These are phyloP conservation scores for Picea sitchensis DNA, from an alignment of 75 land plant species.

Conservation along the genomic window DNA sequence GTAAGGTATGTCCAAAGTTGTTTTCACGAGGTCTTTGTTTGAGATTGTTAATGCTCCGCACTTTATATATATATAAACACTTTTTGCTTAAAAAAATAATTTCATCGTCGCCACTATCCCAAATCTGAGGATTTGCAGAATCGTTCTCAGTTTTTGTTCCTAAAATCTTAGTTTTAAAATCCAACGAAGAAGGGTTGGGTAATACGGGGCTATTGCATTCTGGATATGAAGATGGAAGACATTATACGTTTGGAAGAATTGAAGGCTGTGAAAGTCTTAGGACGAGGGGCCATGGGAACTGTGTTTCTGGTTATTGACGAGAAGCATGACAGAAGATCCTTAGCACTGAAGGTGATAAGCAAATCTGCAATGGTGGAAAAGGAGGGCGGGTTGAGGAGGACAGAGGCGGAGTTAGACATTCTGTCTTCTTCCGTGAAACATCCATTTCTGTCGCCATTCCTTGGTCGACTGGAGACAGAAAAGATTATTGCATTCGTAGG, in stretches of 20 bases:
- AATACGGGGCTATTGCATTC: neutral
- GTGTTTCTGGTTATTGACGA: conserved; percentile 3
- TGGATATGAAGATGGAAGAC: neutral
- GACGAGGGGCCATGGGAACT: conserved; percentile 8
- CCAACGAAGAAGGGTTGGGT: neutral
- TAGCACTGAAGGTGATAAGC: neutral
- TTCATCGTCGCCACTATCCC: too few relatives aligned
- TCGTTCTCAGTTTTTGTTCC: too few relatives aligned
- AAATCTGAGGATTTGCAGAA: too few relatives aligned
- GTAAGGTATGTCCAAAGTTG: too few relatives aligned
- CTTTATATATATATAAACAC: too few relatives aligned
- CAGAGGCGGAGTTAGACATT: conserved; percentile 3
- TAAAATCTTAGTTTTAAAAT: too few relatives aligned
- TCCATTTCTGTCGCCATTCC: conserved; percentile 66
- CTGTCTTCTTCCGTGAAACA: conserved; percentile 15
- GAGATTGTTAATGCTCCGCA: too few relatives aligned
- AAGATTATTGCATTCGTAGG: conserved; percentile 24
- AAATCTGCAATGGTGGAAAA: neutral
- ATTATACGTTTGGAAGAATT: neutral
- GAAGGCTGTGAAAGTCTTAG: neutral
- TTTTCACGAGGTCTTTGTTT: too few relatives aligned
- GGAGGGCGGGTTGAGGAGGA: neutral
- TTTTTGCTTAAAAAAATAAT: too few relatives aligned
- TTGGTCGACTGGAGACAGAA: conserved; percentile 42
- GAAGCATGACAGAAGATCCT: neutral